Percentiles rank a stretch among this genome's conserved stretches.
Conservation (phyloP, 805 yeast genomes). For the Candida golubevii region DNA sequence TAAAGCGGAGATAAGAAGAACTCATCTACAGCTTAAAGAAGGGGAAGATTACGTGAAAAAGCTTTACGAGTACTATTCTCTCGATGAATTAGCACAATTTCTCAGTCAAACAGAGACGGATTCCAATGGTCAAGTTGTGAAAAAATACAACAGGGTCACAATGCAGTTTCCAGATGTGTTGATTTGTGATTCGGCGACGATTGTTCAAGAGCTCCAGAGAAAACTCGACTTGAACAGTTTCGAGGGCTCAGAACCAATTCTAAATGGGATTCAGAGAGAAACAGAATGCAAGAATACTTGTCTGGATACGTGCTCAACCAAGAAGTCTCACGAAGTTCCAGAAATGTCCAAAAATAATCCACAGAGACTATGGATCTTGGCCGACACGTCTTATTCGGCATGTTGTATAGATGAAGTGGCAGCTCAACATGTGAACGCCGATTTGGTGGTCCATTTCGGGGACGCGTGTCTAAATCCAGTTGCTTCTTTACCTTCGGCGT, state of each 20-base stretch:
- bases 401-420: constrained; percentile 98
- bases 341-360: background rate
- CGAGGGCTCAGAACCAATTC: background rate
- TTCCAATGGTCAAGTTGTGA: constrained; percentile 16
- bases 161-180: constrained; percentile 87
- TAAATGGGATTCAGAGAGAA: background rate
- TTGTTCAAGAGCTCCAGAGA: constrained; percentile 52
- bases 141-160: constrained; percentile 52
- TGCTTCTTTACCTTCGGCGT: constrained; percentile 66
- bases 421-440: constrained; percentile 85
- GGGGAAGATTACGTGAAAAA: constrained; percentile 24
- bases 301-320: background rate
- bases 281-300: background rate
- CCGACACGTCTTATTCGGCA: constrained; percentile 92
- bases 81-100: constrained; percentile 43
- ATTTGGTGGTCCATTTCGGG: constrained; percentile 87
- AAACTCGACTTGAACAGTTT: constrained; percentile 16
- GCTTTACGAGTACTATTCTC: constrained; percentile 50
- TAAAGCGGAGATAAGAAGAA: constrained; percentile 18
- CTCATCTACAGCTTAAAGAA: constrained; percentile 27
- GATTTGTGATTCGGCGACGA: constrained; percentile 71
- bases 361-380: constrained; percentile 70
- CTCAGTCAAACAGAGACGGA: constrained; percentile 25
- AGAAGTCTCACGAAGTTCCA: background rate
- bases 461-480: constrained; percentile 88